phyloP scores from a whole-genome alignment of 2,329 filamentous ascomycete species.

The Apiospora sp. region DNA sequence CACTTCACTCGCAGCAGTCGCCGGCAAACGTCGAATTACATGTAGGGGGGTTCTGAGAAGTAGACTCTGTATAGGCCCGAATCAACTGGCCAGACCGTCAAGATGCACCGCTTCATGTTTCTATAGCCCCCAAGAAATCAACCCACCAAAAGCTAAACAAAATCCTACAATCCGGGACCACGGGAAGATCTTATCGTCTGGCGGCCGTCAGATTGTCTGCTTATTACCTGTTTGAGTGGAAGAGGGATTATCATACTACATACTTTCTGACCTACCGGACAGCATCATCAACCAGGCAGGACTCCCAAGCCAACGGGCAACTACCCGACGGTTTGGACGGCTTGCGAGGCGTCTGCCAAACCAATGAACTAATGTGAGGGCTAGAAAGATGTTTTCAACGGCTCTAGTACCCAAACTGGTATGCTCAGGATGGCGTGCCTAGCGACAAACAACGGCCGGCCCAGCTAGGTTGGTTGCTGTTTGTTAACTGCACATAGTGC shows the following conservation, averaged over 20 bases:
- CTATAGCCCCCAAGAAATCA: conserved; percentile 12
- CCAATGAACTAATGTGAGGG: conserved; percentile 1
- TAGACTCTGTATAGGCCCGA: conserved; percentile 10
- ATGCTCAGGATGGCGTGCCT: conserved; percentile 12
- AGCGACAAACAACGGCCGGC: conserved; percentile 11
- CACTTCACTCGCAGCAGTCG: neutral
- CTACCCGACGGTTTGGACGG: conserved; percentile 8
- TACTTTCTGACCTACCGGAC: neutral
- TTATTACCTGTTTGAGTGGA: neutral
- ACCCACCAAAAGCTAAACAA: neutral
- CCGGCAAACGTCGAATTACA: neutral
- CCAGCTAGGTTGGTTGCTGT: neutral
- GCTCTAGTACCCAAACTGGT: neutral
- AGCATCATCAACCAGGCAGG: neutral
- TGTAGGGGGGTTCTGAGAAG: neutral
- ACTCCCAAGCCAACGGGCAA: neutral
- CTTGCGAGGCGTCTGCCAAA: conserved; percentile 12
- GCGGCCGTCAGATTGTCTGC: conserved; percentile 2
- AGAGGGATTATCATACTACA: neutral
- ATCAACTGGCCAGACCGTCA: neutral
- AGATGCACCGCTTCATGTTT: neutral
- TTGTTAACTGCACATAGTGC: neutral
- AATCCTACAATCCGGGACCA: neutral
- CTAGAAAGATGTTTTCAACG: conserved; percentile 13
- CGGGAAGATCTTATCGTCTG: conserved; percentile 18